Evolutionary conservation across 495 filamentous ascomycete species (phyloP).

Genomic region (Talaromyces nanjingensis): DNA sequence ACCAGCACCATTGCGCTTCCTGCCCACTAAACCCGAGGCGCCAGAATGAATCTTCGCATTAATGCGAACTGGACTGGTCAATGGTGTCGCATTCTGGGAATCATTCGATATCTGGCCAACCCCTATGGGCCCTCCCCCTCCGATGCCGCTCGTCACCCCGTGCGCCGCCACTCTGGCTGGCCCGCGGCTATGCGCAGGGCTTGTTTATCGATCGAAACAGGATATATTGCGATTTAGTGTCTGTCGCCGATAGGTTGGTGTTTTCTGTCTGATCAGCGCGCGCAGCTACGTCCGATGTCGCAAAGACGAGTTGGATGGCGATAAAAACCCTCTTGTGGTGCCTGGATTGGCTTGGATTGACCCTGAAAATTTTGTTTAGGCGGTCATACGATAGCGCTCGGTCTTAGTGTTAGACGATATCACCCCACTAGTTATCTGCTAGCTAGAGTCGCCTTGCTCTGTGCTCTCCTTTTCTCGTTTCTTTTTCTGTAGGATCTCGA

Average conservation of each 20-base stretch:
- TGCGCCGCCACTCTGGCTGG: conserved; percentile 37
- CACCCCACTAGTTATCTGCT: neutral
- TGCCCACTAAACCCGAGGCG: conserved; percentile 26
- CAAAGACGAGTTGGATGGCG: neutral
- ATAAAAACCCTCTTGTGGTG: neutral
- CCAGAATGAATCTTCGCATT: conserved; percentile 14
- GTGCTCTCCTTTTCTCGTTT: neutral
- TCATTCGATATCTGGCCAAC: conserved; percentile 18
- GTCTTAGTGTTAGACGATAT: neutral
- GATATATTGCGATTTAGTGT: neutral
- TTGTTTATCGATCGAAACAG: neutral
- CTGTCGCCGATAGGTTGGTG: neutral
- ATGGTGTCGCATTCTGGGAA: conserved; percentile 7
- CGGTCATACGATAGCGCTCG: neutral
- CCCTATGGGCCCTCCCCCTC: conserved; percentile 28
- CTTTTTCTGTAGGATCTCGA: neutral
- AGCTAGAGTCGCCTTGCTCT: neutral
- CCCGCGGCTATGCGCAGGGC: conserved; percentile 6
- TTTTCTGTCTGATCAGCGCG: conserved; percentile 1
- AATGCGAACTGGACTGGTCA: conserved; percentile 4
- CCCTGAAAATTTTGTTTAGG: neutral
- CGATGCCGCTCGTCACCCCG: conserved; percentile 29
- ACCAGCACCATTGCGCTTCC: conserved; percentile 39
- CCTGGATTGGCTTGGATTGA: neutral
- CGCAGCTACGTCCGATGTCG: conserved; percentile 2